Base-by-base conservation (phyloP, 1,284 basidiomycete species). In the Heterobasidion occidentale region DNA sequence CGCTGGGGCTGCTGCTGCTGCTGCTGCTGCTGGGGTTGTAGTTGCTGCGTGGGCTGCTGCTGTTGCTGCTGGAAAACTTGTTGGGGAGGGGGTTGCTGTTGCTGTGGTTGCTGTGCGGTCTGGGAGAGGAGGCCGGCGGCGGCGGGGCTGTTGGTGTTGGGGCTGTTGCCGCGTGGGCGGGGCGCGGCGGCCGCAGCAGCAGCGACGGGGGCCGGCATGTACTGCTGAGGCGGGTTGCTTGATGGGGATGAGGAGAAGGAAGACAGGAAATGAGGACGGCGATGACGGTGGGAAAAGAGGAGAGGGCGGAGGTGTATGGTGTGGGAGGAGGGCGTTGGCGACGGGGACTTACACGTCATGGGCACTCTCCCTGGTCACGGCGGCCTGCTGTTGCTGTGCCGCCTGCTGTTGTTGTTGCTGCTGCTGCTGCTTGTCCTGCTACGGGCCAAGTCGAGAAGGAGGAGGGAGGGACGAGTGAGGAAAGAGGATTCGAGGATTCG, bases 401-500 rank as follows among this genome's bases (percentile, higher is more conserved):
- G 17, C 5, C 35, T 60, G 60, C 3, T 51, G 48, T 27, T 52
- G 57, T 35, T 59, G 27, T 27, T 27, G 52, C 61, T 63, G 35
- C 36, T 27, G 33, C 55, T 56, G 55, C 33, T 56, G 55, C 55
- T 56, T 52, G 17, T 56, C 51, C 51, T 56, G 33, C 12, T 35
- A 5, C 27, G 27, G 27, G 27, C 44, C 3, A 45, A 58, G 36
- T 35, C 11, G 35, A 46, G 4, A 12, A 19, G 15, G 9, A 35
- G 42, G 27, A 51, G 53, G 44, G 34, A 49, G 48, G 42, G n/a
- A 45, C 36, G 55, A 17, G 52, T 46, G 53, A 19, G 86, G 76
- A 51, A 84, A 81, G 68, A 85, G 81, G 62, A 78, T 80, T 45
- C 84, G 78, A 45, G 84, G 80, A 70, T 2, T 19, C 19, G 82